A percentile compares a stretch with the other conserved stretches of the same genome.
phyloP scores from a whole-genome alignment of 1,284 basidiomycete species.

The Microbotryum lychnidis-dioicae region DNA sequence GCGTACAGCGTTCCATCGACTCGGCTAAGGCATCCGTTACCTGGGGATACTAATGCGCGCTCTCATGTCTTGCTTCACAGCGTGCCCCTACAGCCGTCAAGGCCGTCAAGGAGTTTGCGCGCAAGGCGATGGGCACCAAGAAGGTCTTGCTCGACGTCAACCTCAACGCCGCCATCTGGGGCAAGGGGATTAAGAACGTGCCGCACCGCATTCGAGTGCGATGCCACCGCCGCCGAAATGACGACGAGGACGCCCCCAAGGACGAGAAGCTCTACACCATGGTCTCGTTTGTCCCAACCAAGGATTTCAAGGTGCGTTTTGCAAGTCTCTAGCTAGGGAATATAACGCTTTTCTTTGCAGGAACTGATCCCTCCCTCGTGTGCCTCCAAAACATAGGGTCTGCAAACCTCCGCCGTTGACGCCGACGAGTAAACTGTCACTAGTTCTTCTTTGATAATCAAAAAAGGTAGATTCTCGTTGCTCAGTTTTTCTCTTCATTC shows the following conservation, averaged over 20 bases:
- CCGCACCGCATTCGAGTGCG: conserved; percentile 82
- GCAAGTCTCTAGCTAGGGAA: conserved; percentile 33
- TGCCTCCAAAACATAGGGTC: conserved; percentile 49
- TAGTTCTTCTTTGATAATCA: background rate
- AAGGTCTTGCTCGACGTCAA: conserved; percentile 88
- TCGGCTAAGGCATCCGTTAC: background rate
- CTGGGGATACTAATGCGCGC: background rate
- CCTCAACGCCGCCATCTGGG: conserved; percentile 89
- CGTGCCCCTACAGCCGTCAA: conserved; percentile 82
- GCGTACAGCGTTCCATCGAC: background rate
- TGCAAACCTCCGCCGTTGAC: conserved; percentile 72
- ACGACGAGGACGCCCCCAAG: conserved; percentile 28
- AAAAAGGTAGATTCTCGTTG: background rate
- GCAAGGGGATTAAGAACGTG: conserved; percentile 77
- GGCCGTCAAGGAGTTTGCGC: conserved; percentile 78
- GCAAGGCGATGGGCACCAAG: conserved; percentile 84
- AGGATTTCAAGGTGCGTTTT: conserved; percentile 60
- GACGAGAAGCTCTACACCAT: conserved; percentile 93
- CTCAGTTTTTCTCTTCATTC: background rate
- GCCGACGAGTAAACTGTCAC: conserved; percentile 35
- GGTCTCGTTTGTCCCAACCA: conserved; percentile 64
- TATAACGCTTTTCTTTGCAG: background rate
- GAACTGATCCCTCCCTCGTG: background rate
- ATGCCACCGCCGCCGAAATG: conserved; percentile 67
- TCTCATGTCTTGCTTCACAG: conserved; percentile 7